Conservation (phyloP, 345 rosid genomes). For the Salix suchowensis region DNA sequence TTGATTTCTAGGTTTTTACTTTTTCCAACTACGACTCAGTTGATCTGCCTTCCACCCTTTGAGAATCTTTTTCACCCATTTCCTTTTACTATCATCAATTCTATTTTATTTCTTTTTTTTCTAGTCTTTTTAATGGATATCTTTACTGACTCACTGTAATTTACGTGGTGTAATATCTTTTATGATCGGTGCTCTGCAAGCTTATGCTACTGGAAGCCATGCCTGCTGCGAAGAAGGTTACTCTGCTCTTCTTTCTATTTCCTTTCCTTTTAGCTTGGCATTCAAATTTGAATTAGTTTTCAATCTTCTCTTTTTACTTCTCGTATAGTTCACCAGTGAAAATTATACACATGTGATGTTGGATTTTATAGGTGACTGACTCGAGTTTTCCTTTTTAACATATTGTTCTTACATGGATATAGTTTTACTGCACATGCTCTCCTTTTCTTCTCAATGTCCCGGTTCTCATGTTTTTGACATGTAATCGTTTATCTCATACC, state of each 20-base stretch:
- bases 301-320: neutral
- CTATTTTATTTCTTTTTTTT: too few relatives aligned
- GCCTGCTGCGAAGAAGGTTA: slow-evolving; percentile 8
- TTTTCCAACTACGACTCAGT: neutral
- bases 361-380: neutral
- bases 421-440: too few relatives aligned
- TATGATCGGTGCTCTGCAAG: neutral
- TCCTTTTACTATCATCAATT: neutral
- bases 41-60: neutral
- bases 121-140: neutral
- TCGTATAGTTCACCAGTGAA: neutral
- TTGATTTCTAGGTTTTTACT: neutral
- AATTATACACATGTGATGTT: neutral
- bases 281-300: neutral
- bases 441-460: too few relatives aligned
- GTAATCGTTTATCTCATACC: too few relatives aligned
- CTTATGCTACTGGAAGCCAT: neutral
- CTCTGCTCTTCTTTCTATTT: neutral
- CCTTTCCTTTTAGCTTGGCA: neutral
- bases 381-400: neutral
- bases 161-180: neutral
- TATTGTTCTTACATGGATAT: neutral
- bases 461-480: too few relatives aligned
- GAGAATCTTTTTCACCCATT: neutral
- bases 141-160: neutral